Base-by-base conservation (phyloP, 495 filamentous ascomycete species). In the Copromyces sp. region DNA sequence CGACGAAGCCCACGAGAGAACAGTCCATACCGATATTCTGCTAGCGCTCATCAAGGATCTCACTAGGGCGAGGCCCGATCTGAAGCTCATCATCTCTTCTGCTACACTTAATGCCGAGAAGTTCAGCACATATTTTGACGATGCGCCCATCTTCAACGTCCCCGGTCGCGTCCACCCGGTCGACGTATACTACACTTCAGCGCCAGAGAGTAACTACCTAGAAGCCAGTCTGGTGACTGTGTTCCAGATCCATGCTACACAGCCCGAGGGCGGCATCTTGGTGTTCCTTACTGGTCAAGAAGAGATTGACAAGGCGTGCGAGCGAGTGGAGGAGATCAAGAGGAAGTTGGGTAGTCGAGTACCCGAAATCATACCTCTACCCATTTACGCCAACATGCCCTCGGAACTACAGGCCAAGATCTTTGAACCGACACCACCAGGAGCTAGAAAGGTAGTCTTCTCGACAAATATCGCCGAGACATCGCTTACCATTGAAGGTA, bases 1-100 rank as follows among this genome's bases (percentile, higher is more conserved):
- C 16, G 95, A 99, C 78, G 95, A 99, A 79, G 95, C 96, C 20
- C 95, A 99, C 87, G 95, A 99, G 79, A 86, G 95, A 75, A 97
- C 93, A 0, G 86, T 98, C 12, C 89, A 92, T 53, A 97, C 96
- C 2, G 95, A 99, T 80, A 94, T 99, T 77, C 85, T 98, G 6
- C 89, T 97, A 72, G 94, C 93, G 40, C 85, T 99, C 41, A 87
- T 97, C 68, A 98, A 98, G 79, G 95, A 98, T 84, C 90, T 98
- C 72, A 91, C 93, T 14, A 87, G 93, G 72, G 91, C 91, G 68
- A 84, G 95, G 35, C 93, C 93, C 32, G 95, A 98, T 73, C 82
- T 99, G 68, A 97, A 96, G 81, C 82, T 99, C 6, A 85, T 99
- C 32, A 97, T 99, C 69, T 96, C 94, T 32, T 97, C 94, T 1